Percentiles rank a stretch among this genome's conserved stretches.
Conservation (phyloP, 768 basidiomycete genomes). For the Psilocybe cubensis region DNA sequence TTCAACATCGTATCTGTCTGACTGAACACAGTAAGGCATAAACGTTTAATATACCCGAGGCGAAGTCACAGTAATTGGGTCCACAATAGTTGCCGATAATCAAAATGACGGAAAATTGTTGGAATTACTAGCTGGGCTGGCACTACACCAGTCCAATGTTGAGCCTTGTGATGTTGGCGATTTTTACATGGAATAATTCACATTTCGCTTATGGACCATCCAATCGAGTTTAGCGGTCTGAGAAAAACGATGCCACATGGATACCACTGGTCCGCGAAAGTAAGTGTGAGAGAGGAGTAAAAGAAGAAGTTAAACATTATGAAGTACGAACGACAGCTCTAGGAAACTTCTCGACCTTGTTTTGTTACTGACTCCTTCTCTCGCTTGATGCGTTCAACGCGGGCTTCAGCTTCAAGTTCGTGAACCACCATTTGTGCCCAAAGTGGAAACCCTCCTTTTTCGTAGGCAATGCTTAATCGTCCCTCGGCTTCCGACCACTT, state of each 20-base stretch:
- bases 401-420: constrained; percentile 63
- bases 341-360: neutral
- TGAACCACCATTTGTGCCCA: constrained; percentile 57
- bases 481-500: constrained; percentile 55
- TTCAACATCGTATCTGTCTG: too few relatives aligned
- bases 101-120: neutral
- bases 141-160: neutral
- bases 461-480: constrained; percentile 58
- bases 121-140: neutral
- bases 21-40: too few relatives aligned
- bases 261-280: too few relatives aligned
- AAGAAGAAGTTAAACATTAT: neutral
- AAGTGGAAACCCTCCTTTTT: constrained; percentile 56
- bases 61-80: neutral
- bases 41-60: neutral
- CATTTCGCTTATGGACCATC: neutral
- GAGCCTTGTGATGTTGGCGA: neutral
- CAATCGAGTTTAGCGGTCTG: neutral
- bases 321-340: neutral
- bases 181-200: neutral
- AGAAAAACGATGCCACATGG: neutral
- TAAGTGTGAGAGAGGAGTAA: neutral
- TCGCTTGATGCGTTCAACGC: constrained; percentile 47
- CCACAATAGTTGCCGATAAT: neutral
- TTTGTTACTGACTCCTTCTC: constrained; percentile 22